phyloP scores from a whole-genome alignment of 768 basidiomycete species.

The Lactarius psammicola region DNA sequence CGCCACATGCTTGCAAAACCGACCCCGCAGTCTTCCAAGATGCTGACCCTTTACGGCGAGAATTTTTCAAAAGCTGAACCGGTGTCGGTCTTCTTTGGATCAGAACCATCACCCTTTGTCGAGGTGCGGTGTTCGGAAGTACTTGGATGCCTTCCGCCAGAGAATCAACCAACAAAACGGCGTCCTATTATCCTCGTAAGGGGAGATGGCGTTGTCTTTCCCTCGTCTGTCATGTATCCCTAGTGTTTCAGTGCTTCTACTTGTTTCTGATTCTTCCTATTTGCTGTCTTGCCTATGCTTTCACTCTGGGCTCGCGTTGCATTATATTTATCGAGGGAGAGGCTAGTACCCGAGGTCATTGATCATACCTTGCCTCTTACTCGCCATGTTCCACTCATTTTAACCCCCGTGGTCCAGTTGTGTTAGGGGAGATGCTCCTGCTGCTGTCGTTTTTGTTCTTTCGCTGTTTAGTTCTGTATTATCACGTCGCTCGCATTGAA shows the following conservation, averaged over 20 bases:
- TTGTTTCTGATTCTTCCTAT: slow-evolving; percentile 7
- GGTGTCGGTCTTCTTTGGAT: slow-evolving; percentile 81
- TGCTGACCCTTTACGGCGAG: slow-evolving; percentile 86
- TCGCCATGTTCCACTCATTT: background rate
- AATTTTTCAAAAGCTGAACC: slow-evolving; percentile 85
- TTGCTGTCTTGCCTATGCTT: slow-evolving; percentile 23
- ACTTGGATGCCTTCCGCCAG: slow-evolving; percentile 76
- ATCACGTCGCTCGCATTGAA: slow-evolving; percentile 4
- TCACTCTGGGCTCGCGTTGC: slow-evolving; percentile 11
- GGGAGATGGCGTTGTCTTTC: slow-evolving; percentile 84
- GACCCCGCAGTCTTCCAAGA: slow-evolving; percentile 72
- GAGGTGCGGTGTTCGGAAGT: slow-evolving; percentile 88
- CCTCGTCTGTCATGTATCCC: slow-evolving; percentile 77
- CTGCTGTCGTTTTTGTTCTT: slow-evolving; percentile 6
- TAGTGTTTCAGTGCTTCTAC: slow-evolving; percentile 38
- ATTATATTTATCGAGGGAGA: slow-evolving; percentile 8
- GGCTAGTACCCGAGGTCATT: slow-evolving; percentile 1
- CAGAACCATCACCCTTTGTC: slow-evolving; percentile 81
- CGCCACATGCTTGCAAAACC: slow-evolving; percentile 73
- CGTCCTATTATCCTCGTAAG: slow-evolving; percentile 80
- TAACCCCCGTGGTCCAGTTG: background rate
- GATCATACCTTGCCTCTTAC: background rate
- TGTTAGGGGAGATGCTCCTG: slow-evolving; percentile 5
- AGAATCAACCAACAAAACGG: slow-evolving; percentile 61
- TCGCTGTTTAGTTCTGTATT: slow-evolving; percentile 8